Conservation (phyloP, 2,329 filamentous ascomycete genomes). For the Hymenoscyphus scutula region DNA sequence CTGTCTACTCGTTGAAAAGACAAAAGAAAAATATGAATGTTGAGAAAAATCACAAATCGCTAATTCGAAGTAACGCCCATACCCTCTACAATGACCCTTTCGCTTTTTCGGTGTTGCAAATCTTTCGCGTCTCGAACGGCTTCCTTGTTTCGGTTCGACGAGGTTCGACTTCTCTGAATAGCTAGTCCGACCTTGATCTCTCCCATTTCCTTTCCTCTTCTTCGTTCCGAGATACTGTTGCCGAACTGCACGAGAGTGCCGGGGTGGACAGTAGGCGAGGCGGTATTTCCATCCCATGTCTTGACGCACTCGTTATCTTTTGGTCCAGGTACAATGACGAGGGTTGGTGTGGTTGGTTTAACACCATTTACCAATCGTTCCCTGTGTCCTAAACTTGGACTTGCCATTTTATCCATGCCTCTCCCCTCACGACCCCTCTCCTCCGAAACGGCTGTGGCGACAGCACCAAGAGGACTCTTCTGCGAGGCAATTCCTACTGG, state of each 20-base stretch:
- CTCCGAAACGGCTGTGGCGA: constrained; percentile 23
- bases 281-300: constrained; percentile 19
- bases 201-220: constrained; percentile 21
- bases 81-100: constrained; percentile 52
- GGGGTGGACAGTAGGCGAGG: not conserved
- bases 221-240: constrained; percentile 37
- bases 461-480: constrained; percentile 22
- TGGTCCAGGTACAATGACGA: constrained; percentile 28
- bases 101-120: constrained; percentile 47
- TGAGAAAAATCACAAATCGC: not conserved
- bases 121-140: constrained; percentile 37
- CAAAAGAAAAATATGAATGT: not conserved
- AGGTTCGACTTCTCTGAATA: constrained; percentile 20
- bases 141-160: not conserved
- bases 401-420: not conserved
- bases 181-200: constrained; percentile 30
- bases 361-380: constrained; percentile 18
- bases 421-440: constrained; percentile 12
- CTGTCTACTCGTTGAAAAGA: not conserved
- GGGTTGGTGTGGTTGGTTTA: constrained; percentile 29
- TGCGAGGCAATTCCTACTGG: constrained; percentile 10
- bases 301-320: constrained; percentile 16
- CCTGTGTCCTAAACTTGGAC: constrained; percentile 4
- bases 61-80: constrained; percentile 20
- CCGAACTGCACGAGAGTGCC: constrained; percentile 8